These are phyloP conservation scores for Boletus austroedulis DNA, from an alignment of 1,284 basidiomycete species.

Conservation along the genomic window DNA sequence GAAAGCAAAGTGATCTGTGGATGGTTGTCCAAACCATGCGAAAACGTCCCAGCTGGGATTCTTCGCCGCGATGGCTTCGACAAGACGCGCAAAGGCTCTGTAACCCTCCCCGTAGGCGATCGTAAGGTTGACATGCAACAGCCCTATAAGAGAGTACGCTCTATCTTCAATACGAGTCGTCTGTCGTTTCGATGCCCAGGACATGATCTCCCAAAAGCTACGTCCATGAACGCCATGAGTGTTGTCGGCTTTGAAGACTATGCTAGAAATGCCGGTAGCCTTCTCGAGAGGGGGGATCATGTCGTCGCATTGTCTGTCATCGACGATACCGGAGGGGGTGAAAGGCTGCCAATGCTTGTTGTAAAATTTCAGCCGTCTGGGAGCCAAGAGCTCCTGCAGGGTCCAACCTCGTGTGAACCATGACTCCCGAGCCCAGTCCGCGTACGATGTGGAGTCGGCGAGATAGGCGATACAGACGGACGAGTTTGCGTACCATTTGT, in stretches of 20 bases:
- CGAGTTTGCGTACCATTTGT: slow-evolving; percentile 10
- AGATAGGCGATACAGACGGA: slow-evolving; percentile 3
- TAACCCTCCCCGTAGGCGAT: slow-evolving; percentile 1
- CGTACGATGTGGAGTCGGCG: no score
- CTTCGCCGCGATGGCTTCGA: slow-evolving; percentile 5
- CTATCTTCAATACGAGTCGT: slow-evolving; percentile 15
- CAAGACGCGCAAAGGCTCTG: slow-evolving; percentile 13
- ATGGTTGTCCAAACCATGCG: slow-evolving; percentile 16
- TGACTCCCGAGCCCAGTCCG: no score
- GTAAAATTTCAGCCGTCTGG: slow-evolving; percentile 11
- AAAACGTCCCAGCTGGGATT: slow-evolving; percentile 15
- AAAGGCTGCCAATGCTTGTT: background rate
- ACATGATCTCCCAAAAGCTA: slow-evolving; percentile 17
- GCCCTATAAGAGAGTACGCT: slow-evolving; percentile 17
- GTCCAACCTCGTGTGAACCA: no score
- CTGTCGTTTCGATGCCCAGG: slow-evolving; percentile 19
- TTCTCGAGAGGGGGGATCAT: background rate
- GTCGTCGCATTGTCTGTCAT: background rate
- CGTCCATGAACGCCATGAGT: slow-evolving; percentile 5
- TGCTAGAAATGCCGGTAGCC: background rate
- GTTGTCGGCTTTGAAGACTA: background rate
- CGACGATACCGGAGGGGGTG: background rate
- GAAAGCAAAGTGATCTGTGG: slow-evolving; percentile 13
- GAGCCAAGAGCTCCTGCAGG: background rate
- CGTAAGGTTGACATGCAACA: slow-evolving; percentile 11